These are phyloP conservation scores for Peronospora farinosa DNA, from an alignment of 352 stramenopile genomes.

Conservation along the genomic window DNA sequence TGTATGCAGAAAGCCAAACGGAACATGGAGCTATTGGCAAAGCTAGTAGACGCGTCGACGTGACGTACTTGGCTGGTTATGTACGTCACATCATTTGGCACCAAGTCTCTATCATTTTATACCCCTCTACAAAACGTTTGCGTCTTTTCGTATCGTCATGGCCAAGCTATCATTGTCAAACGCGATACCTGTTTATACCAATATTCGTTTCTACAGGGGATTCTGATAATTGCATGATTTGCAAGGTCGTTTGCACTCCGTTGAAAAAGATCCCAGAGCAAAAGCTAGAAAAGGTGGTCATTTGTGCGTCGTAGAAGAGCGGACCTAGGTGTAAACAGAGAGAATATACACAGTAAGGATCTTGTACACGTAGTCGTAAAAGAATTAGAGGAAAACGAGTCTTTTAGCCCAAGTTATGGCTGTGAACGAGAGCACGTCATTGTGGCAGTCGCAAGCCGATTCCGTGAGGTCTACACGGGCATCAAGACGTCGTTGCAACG, in stretches of 20 bases:
- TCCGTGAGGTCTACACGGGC: not conserved
- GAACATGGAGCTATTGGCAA: slow-evolving; percentile 30
- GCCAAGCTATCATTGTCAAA: too few species aligned
- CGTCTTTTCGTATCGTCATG: not conserved
- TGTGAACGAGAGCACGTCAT: slow-evolving; percentile 47
- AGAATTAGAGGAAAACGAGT: slow-evolving; percentile 4
- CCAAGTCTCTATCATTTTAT: not conserved
- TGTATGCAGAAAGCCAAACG: slow-evolving; percentile 63
- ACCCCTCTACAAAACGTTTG: not conserved
- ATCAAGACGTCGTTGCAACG: slow-evolving; percentile 1
- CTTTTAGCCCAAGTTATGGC: slow-evolving; percentile 1
- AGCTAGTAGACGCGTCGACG: slow-evolving; percentile 31
- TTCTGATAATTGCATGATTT: slow-evolving; percentile 3
- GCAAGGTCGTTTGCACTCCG: not conserved
- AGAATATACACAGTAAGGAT: not conserved
- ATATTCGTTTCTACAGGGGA: not conserved
- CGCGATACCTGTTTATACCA: not conserved
- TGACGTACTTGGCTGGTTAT: not conserved
- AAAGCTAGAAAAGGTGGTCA: slow-evolving; percentile 2
- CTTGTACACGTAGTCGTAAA: not conserved
- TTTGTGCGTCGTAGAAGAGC: not conserved
- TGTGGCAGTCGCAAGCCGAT: slow-evolving; percentile 28
- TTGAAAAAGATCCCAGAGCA: slow-evolving; percentile 29
- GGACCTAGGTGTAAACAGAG: not conserved
- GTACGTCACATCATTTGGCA: not conserved